Conservation (phyloP, 768 basidiomycete genomes). For the Lyophyllum atratum region DNA sequence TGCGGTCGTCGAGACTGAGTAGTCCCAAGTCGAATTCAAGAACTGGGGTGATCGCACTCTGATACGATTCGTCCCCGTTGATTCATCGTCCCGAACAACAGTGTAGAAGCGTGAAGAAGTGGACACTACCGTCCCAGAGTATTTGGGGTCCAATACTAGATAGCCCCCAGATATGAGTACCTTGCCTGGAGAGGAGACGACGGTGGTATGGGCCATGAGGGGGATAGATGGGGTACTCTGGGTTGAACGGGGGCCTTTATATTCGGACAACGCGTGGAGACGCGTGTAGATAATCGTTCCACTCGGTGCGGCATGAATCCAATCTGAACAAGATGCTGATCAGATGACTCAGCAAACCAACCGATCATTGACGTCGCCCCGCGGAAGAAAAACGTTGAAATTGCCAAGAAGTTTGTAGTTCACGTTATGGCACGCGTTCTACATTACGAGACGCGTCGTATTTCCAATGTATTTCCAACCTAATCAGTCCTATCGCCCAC, state of each 20-base stretch:
- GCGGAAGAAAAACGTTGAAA: neutral
- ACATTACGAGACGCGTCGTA: conserved; percentile 12
- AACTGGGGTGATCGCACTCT: conserved; percentile 92
- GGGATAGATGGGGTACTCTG: neutral
- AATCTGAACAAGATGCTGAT: neutral
- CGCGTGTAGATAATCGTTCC: conserved; percentile 12
- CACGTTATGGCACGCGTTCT: conserved; percentile 7
- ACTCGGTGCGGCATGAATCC: neutral
- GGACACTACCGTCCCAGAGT: conserved; percentile 86
- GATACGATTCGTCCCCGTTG: conserved; percentile 44
- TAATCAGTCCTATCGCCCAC: conserved; percentile 48
- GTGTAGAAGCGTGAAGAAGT: conserved; percentile 96
- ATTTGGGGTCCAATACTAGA: conserved; percentile 88
- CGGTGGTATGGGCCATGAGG: conserved; percentile 54
- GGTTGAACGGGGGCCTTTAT: conserved; percentile 8
- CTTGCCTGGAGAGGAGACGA: conserved; percentile 93
- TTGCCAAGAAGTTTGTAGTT: neutral
- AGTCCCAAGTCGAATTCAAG: conserved; percentile 75
- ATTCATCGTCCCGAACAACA: conserved; percentile 48
- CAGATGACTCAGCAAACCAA: conserved; percentile 17
- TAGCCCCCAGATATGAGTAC: conserved; percentile 96
- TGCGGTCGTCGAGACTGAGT: conserved; percentile 48
- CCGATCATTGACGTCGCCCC: neutral
- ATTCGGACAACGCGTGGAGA: conserved; percentile 6
- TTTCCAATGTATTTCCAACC: neutral